A percentile compares a stretch with the other conserved stretches of the same genome.
Evolutionary conservation across 2,329 filamentous ascomycete species (phyloP).

Genomic region (Lachnellula hyalina): DNA sequence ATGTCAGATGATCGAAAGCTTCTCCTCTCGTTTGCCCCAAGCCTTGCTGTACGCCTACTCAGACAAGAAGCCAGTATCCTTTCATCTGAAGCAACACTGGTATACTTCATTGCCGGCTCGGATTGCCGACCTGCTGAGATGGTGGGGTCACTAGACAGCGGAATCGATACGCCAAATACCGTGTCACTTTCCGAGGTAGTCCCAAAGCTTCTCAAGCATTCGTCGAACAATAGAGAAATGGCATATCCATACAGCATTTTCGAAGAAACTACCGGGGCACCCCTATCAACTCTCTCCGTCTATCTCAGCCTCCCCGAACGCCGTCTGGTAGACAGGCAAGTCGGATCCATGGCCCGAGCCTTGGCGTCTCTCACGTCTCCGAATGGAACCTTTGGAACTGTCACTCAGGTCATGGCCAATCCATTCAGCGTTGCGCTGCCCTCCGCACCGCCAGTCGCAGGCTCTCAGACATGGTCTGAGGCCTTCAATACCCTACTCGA

Average conservation of each 20-base stretch:
- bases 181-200: not conserved
- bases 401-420: slow-evolving; percentile 22
- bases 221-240: slow-evolving; percentile 27
- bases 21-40: slow-evolving; percentile 27
- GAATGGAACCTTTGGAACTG: slow-evolving; percentile 26
- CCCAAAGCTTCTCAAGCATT: slow-evolving; percentile 31
- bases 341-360: slow-evolving; percentile 24
- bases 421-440: slow-evolving; percentile 6
- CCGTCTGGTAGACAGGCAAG: slow-evolving; percentile 23
- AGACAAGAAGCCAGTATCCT: slow-evolving; percentile 28
- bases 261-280: slow-evolving; percentile 18
- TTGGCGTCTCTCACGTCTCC: slow-evolving; percentile 27
- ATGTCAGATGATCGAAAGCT: slow-evolving; percentile 28
- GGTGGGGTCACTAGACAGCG: slow-evolving; percentile 1
- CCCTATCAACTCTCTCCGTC: slow-evolving; percentile 24
- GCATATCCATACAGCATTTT: slow-evolving; percentile 30
- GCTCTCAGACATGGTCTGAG: slow-evolving; percentile 45
- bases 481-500: slow-evolving; percentile 55
- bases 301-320: slow-evolving; percentile 25
- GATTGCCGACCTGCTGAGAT: slow-evolving; percentile 2
- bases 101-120: slow-evolving; percentile 23
- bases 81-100: slow-evolving; percentile 27
- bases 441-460: slow-evolving; percentile 15
- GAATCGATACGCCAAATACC: not conserved
- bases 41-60: slow-evolving; percentile 25